Base-by-base conservation (phyloP, 2,329 filamentous ascomycete species). In the Aureobasidium sp. region DNA sequence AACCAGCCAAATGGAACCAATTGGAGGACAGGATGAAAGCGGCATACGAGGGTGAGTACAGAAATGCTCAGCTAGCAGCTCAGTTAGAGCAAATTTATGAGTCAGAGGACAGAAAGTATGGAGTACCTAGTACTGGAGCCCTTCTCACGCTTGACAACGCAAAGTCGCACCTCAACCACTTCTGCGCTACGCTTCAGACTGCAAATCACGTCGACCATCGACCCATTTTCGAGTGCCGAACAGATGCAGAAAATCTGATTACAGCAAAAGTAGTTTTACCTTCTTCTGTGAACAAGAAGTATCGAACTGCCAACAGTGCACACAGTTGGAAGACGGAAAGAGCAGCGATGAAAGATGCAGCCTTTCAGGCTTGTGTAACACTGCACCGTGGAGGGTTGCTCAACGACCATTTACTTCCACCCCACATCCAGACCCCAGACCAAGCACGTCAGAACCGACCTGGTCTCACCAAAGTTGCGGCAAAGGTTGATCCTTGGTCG, bases 331-430 rank as follows among this genome's bases (percentile, higher is more conserved):
- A 65, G 11, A 88, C 85, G 0, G 86, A 94, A 67, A 82, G 79
- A 61, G 84, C 84, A 65, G 90, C 91, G 0, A 84, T 79, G 65
- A 90, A 88, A 68, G 93, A 96, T 71, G 90, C 87, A 0, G 88
- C 90, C 0, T 94, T 95, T 63, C 83, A 89, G 67, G 89, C 91
- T 0, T 96, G 92, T 68, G 74, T 82, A 23, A 78, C 78, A 5
- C 77, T 97, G 0, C 85, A 93, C 68, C 66, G 81, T 8, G 86
- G 82, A 27, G 87, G 87, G 0, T 75, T 96, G 5, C 73, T 97
- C 1, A 91, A 89, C 63, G 83, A 95, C 15, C 80, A 95, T 66
- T 74, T 96, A 0, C 77, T 96, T 42, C 93, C 93, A 4, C 68
- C 74, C 9, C 58, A 42, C 5, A 33, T 54, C 7, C 47, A 55